Base-by-base conservation (phyloP, 805 yeast species). In the Zygosaccharomyces rouxii region DNA sequence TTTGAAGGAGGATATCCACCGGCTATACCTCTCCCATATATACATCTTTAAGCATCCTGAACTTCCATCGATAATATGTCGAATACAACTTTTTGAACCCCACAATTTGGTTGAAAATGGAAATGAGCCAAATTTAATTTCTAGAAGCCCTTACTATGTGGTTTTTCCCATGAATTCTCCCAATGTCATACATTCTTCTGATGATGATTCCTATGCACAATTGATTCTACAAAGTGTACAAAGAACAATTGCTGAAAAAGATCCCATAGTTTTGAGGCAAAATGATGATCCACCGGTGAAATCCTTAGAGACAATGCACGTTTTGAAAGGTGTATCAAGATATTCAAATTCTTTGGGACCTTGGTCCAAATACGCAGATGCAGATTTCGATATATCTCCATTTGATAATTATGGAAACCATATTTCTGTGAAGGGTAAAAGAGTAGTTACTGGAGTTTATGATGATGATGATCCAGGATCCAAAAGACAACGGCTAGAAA, bases 351-450 rank as follows among this genome's bases (percentile, higher is more conserved):
- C 89, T 7, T 59, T 83, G 47, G 95, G 92, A 0, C 72, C 79
- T 6, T 87, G 95, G 95, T 62, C 78, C 0, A 77, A 83, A 0
- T 87, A 85, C 62, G 92, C 95, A 0, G 80, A 81, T 54, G 81
- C 80, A 0, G 68, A 72, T 0, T 78, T 81, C 5, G 95, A 87
- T 63, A 71, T 76, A 3, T 75, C 82, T 0, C 90, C 95, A 0
- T 68, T 86, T 31, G 78, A 74, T 14, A 65, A 72, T 30, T 60
- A 69, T 0, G 67, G 65, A 7, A 55, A 60, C 1, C 88, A 83
- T 58, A 53, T 67, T 2, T 51, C 71, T 1, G 49, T 78, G 11
- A 54, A 57, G 35, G 59, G 66, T 6, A 53, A 50, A 53, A 48
- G 35, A 51, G 46, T 35, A 28, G 38, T 38, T 23, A 42, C 19